These are phyloP conservation scores for Fomitopsis schrenkii DNA, from an alignment of 1,284 basidiomycete species.

Conservation along the genomic window DNA sequence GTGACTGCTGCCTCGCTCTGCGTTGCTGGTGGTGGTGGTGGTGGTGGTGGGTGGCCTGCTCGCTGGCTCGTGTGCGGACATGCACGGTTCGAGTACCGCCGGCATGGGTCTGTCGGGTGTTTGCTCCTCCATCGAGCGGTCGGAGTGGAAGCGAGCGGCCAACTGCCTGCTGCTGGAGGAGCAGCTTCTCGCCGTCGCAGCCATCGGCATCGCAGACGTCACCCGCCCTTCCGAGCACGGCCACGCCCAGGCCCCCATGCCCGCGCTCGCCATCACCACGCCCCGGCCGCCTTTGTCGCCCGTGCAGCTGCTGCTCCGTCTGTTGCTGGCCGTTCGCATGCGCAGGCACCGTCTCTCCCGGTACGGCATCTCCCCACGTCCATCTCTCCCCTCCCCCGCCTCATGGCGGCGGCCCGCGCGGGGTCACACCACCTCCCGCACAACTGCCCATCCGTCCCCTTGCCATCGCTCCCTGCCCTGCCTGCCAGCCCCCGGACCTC, in stretches of 20 bases:
- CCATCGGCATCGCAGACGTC: not conserved
- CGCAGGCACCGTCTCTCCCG: not conserved
- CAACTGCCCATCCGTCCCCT: not conserved
- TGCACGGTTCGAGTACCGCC: too few relatives aligned
- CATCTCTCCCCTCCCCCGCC: not conserved
- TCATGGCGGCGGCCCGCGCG: not conserved
- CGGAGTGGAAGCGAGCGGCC: too few relatives aligned
- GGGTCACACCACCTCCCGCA: not conserved
- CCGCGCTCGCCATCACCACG: not conserved
- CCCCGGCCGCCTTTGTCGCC: not conserved
- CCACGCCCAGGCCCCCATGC: not conserved
- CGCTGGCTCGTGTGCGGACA: too few relatives aligned
- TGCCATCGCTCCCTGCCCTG: not conserved
- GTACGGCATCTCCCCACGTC: not conserved
- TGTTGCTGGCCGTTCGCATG: not conserved
- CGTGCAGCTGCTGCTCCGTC: not conserved
- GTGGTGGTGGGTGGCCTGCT: too few relatives aligned
- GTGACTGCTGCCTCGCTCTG: too few relatives aligned
- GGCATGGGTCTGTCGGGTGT: too few relatives aligned
- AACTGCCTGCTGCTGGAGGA: too few relatives aligned
- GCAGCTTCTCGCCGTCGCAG: too few relatives aligned
- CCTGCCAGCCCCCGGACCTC: not conserved
- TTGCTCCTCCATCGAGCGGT: too few relatives aligned
- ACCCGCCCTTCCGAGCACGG: not conserved
- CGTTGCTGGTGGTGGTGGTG: too few relatives aligned